Evolutionary conservation across 495 filamentous ascomycete genomes (phyloP), one percentile per base, ranked within the genome.

Genomic region (Delitschia confertaspora): DNA sequence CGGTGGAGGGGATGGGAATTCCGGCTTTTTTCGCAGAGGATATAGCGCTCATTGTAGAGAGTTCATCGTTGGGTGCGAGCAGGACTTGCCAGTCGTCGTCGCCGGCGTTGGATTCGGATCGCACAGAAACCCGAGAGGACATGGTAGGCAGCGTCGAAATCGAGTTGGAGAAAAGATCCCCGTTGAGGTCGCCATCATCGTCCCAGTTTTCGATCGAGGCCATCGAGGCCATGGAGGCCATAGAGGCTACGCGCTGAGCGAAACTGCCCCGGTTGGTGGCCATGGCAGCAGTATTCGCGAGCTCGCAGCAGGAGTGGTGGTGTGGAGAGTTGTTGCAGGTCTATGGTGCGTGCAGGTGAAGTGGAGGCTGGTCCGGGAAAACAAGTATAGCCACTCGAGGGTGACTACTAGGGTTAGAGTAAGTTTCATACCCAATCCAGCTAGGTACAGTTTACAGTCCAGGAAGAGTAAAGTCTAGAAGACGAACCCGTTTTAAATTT

Each of bases 81-180:
- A 83, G 73, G 14, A 93, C 74, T 50, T 91, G 85, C 71, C 78
- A 83, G 60, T 94, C 86, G 51, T 95, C 84, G 56, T 93, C 85
- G 42, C 74, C 69, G 33, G 69, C 80, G 33, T 64, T 47, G 33
- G 71, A 74, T 47, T 93, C 86, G 22, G 88, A 93, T 36, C 79
- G 79, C 46, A 82, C 77, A 6, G 88, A 88, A 44, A 78, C 68
- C 31, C 78, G 78, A 25, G 82, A 89, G 3, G 85, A 87, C 20
- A 81, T 70, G 3, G 84, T 88, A 76, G 42, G 74, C 70, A 60
- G 76, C 69, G 53, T 78, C 73, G 58, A 87, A 68, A 46, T 78
- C 75, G 38, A 83, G 65, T 49, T 82, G 76, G 45, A 84, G 83
- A 46, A 74, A 41, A 61, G 36, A 48, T 64, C 73, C 39, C 82